Evolutionary conservation across 2,329 filamentous ascomycete species (phyloP), one percentile per base, ranked within the genome.

Genomic region (Microsporum canis): DNA sequence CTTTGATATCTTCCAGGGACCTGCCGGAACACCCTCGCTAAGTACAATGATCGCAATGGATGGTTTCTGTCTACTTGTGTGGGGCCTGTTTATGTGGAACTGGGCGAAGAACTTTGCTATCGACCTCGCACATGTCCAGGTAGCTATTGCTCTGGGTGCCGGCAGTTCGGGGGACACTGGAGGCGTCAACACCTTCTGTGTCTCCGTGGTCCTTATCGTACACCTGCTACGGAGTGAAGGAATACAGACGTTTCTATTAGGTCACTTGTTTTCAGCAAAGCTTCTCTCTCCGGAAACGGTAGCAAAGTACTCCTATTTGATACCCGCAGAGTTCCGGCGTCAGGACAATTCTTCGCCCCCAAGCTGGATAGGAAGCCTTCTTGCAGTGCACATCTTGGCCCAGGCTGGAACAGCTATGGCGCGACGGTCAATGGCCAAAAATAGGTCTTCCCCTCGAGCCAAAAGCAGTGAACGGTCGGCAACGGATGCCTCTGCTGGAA

Each of bases 71-170:
- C 80, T 96, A 67, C 78, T 92, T 65, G 79, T 94, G 64, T 96
- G 91, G 89, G 74, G 73, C 41, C 79, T 95, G 55, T 88, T 94
- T 67, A 81, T 95, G 64, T 95, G 88, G 88, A 85, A 86, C 36
- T 89, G 90, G 62, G 83, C 92, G 65, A 91, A 96, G 72, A 89
- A 89, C 70, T 87, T 95, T 70, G 87, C 92, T 62, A 80, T 96
- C 67, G 91, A 96, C 71, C 82, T 96, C 59, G 90, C 91, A 63
- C 92, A 96, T 74, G 89, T 92, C 62, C 90, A 96, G 71, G 95
- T 96, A 70, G 91, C 91, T 62, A 85, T 96, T 62, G 95, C 91
- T 0, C 78, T 96, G 8, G 91, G 91, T 64, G 91, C 91, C 63
- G 90, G 90, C 62, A 87, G 75, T 60, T 75, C 75, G 10, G 76